Evolutionary conservation across 1,284 basidiomycete genomes (phyloP).

Genomic region (Naganishia sp.): DNA sequence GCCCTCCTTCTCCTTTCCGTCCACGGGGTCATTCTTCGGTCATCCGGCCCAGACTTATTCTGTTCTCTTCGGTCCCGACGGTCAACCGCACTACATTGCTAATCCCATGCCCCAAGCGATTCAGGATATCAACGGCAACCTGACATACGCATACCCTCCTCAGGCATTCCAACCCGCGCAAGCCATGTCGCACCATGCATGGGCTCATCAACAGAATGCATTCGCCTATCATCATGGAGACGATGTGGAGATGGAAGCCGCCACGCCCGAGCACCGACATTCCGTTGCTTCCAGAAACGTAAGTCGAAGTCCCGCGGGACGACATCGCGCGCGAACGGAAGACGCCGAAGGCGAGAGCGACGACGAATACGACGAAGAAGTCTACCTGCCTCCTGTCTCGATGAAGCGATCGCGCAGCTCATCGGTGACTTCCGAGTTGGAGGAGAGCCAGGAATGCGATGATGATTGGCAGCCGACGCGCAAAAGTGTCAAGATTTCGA

Average conservation of each 20-base stretch:
- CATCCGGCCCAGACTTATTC: slow-evolving; percentile 16
- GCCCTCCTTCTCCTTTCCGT: slow-evolving; percentile 5
- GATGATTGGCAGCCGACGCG: slow-evolving; percentile 27
- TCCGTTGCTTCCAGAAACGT: slow-evolving; percentile 7
- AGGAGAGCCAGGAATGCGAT: slow-evolving; percentile 4
- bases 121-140: slow-evolving; percentile 22
- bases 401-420: slow-evolving; percentile 5
- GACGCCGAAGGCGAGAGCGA: slow-evolving; percentile 15
- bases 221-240: slow-evolving; percentile 30
- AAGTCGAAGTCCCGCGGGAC: not conserved
- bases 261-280: slow-evolving; percentile 21
- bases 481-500: slow-evolving; percentile 14
- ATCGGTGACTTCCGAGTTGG: slow-evolving; percentile 2
- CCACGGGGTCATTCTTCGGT: slow-evolving; percentile 1
- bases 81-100: slow-evolving; percentile 21
- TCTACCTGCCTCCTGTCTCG: not conserved
- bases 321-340: slow-evolving; percentile 1
- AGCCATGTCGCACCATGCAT: slow-evolving; percentile 13
- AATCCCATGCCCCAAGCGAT: slow-evolving; percentile 23
- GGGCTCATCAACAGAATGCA: slow-evolving; percentile 27
- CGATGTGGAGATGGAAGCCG: slow-evolving; percentile 30
- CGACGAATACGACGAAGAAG: not conserved
- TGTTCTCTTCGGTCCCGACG: slow-evolving; percentile 11
- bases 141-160: slow-evolving; percentile 29
- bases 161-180: slow-evolving; percentile 29